phyloP scores from a whole-genome alignment of 345 rosid genomes.

The Gossypium mustelinum region DNA sequence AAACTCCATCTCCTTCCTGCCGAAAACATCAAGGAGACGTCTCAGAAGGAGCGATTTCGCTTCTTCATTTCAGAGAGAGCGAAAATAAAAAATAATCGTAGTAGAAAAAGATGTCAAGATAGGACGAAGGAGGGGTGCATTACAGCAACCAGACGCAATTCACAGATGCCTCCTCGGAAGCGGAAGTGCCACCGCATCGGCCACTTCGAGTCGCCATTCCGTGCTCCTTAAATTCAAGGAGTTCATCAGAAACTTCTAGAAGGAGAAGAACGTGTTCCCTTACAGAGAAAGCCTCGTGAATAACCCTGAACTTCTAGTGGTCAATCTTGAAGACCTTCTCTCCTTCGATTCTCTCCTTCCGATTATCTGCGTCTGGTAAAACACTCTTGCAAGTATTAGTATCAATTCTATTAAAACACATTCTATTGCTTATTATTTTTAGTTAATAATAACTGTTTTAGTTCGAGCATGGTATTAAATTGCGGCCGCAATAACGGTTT shows the following conservation, averaged over 20 bases:
- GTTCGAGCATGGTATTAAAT: no score
- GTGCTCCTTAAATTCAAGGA: slow-evolving; percentile 77
- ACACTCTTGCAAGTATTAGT: no score
- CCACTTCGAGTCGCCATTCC: slow-evolving; percentile 51
- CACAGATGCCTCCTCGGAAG: slow-evolving; percentile 52
- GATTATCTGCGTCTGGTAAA: slow-evolving; percentile 75
- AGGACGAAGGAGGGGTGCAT: slow-evolving; percentile 31
- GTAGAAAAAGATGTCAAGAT: neutral
- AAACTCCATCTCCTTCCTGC: neutral
- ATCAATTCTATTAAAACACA: neutral
- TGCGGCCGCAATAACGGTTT: no score
- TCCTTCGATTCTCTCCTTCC: slow-evolving; percentile 75
- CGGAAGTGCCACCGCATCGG: slow-evolving; percentile 24
- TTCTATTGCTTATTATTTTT: neutral
- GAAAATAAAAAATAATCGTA: neutral
- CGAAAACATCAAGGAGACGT: neutral
- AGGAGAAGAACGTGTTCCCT: slow-evolving; percentile 64
- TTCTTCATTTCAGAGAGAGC: neutral
- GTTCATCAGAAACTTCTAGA: slow-evolving; percentile 78
- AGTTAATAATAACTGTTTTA: neutral
- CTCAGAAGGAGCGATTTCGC: neutral
- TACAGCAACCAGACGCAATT: slow-evolving; percentile 94
- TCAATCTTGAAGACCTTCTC: slow-evolving; percentile 78
- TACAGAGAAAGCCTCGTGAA: slow-evolving; percentile 81
- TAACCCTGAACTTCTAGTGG: slow-evolving; percentile 59